Base-by-base conservation (phyloP, 352 stramenopile genomes). In the Elongisporangium undulatum region DNA sequence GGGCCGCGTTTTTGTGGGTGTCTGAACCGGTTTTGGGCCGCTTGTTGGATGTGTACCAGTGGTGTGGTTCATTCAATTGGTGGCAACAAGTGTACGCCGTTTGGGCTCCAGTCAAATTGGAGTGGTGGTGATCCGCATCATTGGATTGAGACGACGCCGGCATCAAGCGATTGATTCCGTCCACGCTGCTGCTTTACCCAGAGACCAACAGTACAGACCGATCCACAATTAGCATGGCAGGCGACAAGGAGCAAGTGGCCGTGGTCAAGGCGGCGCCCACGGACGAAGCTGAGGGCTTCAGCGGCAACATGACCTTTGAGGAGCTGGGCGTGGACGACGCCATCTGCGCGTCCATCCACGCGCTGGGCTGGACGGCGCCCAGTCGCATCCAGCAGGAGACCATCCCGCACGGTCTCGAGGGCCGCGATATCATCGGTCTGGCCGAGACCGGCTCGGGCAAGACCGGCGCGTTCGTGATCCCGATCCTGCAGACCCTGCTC, bases 351-450 rank as follows among this genome's bases (percentile, higher is more conserved):
- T 90, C 97, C 19, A 97, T 97, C 57, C 61, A 72, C n/a, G 86
- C 79, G 16, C 74, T 99, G 0, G 94, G 95, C 45, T 99, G 97
- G 97, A 82, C 72, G 13, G 79, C 77, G 58, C 95, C 97, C 24
- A 98, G 95, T 54, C 88, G 92, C 49, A 99, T 99, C 72, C 97
- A 99, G 83, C 75, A 87, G 59, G 66, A 97, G 57, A 82, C 95
- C 16, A 95, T 99, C 61, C 95, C 95, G 55, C 74, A 91, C 16
- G 97, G 93, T 0, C 71, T 99, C 12, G 75, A 85, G 17, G 96
- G 96, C 41, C 79, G 94, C 51, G 98, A 99, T 71, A 89, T 99
- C 61, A 99, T 99, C 62, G 97, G 97, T 15, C 72, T 98, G 72
- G 82, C 97, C 63, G 78, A 99, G 90, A 99, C 98, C 51, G 82